These are phyloP conservation scores for Termitomyces sp. DNA, from an alignment of 768 basidiomycete genomes.

Conservation along the genomic window DNA sequence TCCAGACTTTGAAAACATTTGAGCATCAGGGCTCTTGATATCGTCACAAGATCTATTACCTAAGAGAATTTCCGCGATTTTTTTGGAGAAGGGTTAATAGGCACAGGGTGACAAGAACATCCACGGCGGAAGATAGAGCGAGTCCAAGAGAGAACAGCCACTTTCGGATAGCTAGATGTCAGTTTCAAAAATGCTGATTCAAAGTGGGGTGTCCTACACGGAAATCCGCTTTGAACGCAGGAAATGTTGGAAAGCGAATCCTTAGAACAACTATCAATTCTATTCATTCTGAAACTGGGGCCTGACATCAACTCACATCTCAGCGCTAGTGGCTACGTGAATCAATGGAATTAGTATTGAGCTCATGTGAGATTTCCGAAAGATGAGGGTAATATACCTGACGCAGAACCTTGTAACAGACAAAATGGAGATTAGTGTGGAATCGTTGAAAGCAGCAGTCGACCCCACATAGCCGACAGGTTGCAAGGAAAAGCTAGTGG, in stretches of 20 bases:
- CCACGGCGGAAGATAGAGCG: slow-evolving; percentile 36
- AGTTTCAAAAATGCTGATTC: not conserved
- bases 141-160: slow-evolving; percentile 45
- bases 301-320: slow-evolving; percentile 16
- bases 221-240: slow-evolving; percentile 15
- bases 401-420: slow-evolving; percentile 10
- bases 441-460: not conserved
- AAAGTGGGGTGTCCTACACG: slow-evolving; percentile 8
- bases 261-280: slow-evolving; percentile 2
- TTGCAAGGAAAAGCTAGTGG: slow-evolving; percentile 20
- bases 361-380: not conserved
- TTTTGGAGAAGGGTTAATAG: slow-evolving; percentile 23
- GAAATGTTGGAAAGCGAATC: slow-evolving; percentile 17
- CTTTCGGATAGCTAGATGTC: slow-evolving; percentile 15
- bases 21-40: not conserved
- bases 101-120: slow-evolving; percentile 30
- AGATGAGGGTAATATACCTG: not conserved
- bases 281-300: not conserved
- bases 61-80: slow-evolving; percentile 26
- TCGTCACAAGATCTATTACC: slow-evolving; percentile 12
- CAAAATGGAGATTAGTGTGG: not conserved
- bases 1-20: slow-evolving; percentile 24
- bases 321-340: slow-evolving; percentile 17
- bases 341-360: not conserved
- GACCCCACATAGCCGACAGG: slow-evolving; percentile 20